These are phyloP conservation scores for Sporobolomyces pararoseus DNA, from an alignment of 768 basidiomycete species.

Conservation along the genomic window DNA sequence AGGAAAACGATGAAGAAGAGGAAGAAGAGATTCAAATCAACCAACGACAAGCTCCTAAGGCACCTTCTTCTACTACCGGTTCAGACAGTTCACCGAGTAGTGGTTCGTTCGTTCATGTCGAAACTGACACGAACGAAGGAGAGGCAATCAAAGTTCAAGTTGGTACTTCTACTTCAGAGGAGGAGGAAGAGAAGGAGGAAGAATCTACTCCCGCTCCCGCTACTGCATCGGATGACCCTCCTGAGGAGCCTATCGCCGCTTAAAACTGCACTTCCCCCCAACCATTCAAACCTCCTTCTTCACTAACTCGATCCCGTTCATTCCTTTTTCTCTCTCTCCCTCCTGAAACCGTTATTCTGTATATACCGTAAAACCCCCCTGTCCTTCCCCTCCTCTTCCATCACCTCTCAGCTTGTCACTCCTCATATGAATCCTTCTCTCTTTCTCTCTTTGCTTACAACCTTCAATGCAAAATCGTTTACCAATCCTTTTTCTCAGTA, in stretches of 20 bases:
- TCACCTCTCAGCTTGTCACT: too few species aligned
- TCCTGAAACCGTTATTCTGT: neutral
- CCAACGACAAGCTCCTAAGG: neutral
- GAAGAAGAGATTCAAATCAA: conserved; percentile 8
- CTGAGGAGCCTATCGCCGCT: conserved; percentile 30
- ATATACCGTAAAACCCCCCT: conserved; percentile 6
- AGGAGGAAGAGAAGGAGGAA: neutral
- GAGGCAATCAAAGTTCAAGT: conserved; percentile 16
- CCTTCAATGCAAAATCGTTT: too few species aligned
- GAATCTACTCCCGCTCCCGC: neutral
- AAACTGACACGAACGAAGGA: conserved; percentile 18
- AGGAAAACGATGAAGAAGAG: conserved; percentile 5
- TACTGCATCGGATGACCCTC: conserved; percentile 18
- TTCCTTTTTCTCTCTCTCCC: neutral
- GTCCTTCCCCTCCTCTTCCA: neutral
- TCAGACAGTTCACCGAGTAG: conserved; percentile 1
- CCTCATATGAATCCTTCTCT: too few species aligned
- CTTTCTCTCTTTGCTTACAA: too few species aligned
- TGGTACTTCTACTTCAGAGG: neutral
- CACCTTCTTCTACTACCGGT: conserved; percentile 10
- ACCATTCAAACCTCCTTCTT: neutral
- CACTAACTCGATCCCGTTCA: neutral
- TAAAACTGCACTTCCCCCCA: neutral
- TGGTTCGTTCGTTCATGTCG: conserved; percentile 38
- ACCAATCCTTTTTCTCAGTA: too few species aligned